Evolutionary conservation across 257 asterid genomes (phyloP).

Genomic region (Rubia yunnanensis): DNA sequence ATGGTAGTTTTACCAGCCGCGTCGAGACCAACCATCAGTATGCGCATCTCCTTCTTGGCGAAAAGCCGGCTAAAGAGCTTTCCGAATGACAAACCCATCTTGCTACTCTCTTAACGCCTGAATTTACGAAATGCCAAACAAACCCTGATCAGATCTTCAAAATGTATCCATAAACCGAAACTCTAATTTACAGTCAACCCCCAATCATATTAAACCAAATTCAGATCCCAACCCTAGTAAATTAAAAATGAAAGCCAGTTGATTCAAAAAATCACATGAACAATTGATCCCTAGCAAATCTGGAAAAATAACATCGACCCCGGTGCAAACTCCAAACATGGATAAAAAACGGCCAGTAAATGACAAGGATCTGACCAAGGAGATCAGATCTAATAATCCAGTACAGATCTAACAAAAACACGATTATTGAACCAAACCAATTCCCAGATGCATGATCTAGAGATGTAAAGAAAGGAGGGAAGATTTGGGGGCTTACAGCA

Average conservation of each 20-base stretch:
- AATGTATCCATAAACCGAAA: background rate
- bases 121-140: conserved; percentile 10
- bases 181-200: background rate
- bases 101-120: conserved; percentile 21
- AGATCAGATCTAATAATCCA: conserved; percentile 9
- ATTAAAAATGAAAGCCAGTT: background rate
- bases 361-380: background rate
- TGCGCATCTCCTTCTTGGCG: conserved; percentile 80
- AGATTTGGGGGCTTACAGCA: conserved; percentile 11
- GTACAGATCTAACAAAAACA: background rate
- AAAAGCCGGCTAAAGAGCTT: conserved; percentile 71
- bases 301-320: background rate
- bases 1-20: conserved; percentile 88
- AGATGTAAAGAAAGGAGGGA: background rate
- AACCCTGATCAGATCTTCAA: background rate
- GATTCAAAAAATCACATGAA: background rate
- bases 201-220: background rate
- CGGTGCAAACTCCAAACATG: background rate
- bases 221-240: background rate
- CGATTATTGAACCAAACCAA: background rate
- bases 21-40: conserved; percentile 80
- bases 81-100: conserved; percentile 72
- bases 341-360: background rate
- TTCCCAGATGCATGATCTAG: background rate
- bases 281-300: background rate